Conservation (phyloP, 371 early-diverging fungal genomes). For the Mucor racemosus region DNA sequence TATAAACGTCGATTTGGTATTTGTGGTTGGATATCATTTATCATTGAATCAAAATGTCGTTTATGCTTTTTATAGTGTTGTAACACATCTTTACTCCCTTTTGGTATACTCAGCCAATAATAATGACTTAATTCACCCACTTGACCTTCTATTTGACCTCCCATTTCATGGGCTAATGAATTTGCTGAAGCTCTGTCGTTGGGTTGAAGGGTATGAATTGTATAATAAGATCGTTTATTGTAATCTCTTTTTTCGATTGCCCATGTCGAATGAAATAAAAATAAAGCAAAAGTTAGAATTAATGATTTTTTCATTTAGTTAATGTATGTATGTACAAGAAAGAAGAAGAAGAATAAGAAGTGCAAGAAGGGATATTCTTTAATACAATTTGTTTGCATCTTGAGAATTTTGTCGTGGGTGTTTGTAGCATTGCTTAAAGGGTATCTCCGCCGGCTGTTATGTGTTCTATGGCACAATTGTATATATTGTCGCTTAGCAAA, state of each 20-base stretch:
- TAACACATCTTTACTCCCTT: slow-evolving; percentile 5
- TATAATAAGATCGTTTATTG: slow-evolving; percentile 51
- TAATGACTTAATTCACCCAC: slow-evolving; percentile 71
- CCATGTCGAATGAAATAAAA: neutral
- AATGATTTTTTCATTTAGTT: neutral
- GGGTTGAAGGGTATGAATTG: slow-evolving; percentile 47
- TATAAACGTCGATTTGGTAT: slow-evolving; percentile 37
- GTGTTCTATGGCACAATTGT: neutral
- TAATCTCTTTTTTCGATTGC: slow-evolving; percentile 29
- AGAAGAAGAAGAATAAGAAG: neutral
- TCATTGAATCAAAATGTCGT: neutral
- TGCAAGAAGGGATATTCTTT: neutral
- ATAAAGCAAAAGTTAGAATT: neutral
- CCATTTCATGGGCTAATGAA: slow-evolving; percentile 42
- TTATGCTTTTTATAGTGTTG: slow-evolving; percentile 11
- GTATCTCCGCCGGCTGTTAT: neutral
- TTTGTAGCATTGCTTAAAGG: neutral
- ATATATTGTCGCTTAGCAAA: slow-evolving; percentile 1
- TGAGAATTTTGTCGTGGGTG: neutral
- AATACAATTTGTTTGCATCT: neutral
- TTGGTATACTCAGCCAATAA: slow-evolving; percentile 62
- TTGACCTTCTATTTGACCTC: slow-evolving; percentile 61
- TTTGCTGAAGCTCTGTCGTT: slow-evolving; percentile 24
- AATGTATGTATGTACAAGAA: neutral
- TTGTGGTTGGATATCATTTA: slow-evolving; percentile 24